A percentile compares a stretch with the other conserved stretches of the same genome.
These are phyloP conservation scores for Colletotrichum euphorbiae DNA, from an alignment of 2,329 filamentous ascomycete genomes.

Conservation along the genomic window DNA sequence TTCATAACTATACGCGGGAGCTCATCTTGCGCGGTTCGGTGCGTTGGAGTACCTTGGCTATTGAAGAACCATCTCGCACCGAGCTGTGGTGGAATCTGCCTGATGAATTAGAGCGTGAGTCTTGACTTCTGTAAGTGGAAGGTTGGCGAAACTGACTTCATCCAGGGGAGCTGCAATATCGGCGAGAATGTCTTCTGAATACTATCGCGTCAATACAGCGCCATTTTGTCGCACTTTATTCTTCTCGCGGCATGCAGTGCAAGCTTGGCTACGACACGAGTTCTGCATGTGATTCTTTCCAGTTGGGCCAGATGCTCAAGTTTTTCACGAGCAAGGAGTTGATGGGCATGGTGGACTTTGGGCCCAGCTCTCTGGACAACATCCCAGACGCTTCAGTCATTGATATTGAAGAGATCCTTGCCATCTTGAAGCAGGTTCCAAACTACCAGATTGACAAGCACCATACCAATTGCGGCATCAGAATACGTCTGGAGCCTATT, in stretches of 20 bases:
- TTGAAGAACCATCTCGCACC: conserved; percentile 44
- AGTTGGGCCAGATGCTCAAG: conserved; percentile 81
- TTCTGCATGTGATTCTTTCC: conserved; percentile 79
- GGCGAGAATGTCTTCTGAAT: conserved; percentile 74
- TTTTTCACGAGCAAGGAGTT: conserved; percentile 74
- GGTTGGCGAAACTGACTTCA: conserved; percentile 6
- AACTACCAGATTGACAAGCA: conserved; percentile 80
- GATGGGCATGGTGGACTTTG: conserved; percentile 69
- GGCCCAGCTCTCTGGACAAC: conserved; percentile 57
- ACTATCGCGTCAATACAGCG: conserved; percentile 76
- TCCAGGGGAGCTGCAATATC: conserved; percentile 72
- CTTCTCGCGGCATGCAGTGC: conserved; percentile 75
- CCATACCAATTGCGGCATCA: conserved; percentile 78
- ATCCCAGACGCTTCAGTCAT: conserved; percentile 64
- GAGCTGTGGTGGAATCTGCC: conserved; percentile 81
- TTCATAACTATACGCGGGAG: conserved; percentile 72
- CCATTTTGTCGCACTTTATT: conserved; percentile 76
- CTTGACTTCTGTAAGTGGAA: background rate
- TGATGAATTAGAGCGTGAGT: conserved; percentile 72
- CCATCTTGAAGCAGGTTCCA: conserved; percentile 73
- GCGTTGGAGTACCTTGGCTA: conserved; percentile 62
- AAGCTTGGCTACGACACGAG: conserved; percentile 80
- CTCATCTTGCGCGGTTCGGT: conserved; percentile 74
- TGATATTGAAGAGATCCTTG: conserved; percentile 71
- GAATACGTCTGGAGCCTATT: conserved; percentile 73